Evolutionary conservation across 306 rosid species (phyloP), one percentile per base, ranked within the genome.

Genomic region (Prinsepia uniflora): DNA sequence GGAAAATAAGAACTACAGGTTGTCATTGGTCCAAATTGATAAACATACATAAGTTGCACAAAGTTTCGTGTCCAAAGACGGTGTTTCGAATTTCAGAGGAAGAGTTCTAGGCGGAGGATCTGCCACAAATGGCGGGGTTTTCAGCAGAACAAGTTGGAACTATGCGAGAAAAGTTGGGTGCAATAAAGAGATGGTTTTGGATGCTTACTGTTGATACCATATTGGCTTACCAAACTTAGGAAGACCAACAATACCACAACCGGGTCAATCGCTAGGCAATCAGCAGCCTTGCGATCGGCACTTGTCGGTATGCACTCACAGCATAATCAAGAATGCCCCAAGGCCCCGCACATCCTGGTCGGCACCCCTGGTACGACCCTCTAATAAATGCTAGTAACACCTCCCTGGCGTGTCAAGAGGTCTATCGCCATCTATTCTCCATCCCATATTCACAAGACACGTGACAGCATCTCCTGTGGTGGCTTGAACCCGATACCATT

Each of bases 81-180:
- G 96, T 6, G 73, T 87, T 58, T 34, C 41, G 17, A 90, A 83
- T 76, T 81, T 75, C 4, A 68, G 94, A 81, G 94, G 96, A 70
- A 82, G 96, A 81, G 96, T 88, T 65, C 90, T 90, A 18, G 96
- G 94, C 5, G 94, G 94, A 7, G 86, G 90, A 69, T 87, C 96
- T 8, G 91, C 91, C 36, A 81, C 88, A 76, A 90, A 90, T 75
- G 88, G 88, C 0, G 94, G 91, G 0, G 75, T 90, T 58, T 90
- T 87, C 36, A 90, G 94, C 47, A 81, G 96, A 83, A 88, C 91
- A 59, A 88, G 94, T 75, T 75, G 81, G 43, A 81, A 74, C 15
- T 90, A 71, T 84, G 81, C 79, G 4, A 15, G 63, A n/a, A 83
- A 80, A 73, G 84, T 72, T 36, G 91, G 86, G 86, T 90, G n/a